A percentile compares a stretch with the other conserved stretches of the same genome.
phyloP scores from a whole-genome alignment of 768 basidiomycete species.

The Hericium coralloides region DNA sequence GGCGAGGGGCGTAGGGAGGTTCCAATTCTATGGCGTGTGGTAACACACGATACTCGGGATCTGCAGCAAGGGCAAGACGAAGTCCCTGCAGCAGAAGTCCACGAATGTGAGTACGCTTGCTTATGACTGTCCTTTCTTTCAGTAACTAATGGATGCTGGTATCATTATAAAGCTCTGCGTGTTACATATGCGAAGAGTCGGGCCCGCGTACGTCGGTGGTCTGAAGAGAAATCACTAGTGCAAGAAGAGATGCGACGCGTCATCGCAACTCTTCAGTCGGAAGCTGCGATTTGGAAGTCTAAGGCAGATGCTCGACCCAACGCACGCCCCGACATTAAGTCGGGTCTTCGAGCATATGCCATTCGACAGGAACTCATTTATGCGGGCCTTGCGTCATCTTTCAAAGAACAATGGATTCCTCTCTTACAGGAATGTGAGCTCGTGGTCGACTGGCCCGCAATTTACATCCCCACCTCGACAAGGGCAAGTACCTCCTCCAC shows the following conservation, averaged over 20 bases:
- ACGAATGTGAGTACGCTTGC: neutral
- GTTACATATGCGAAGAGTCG: conserved; percentile 20
- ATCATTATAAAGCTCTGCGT: conserved; percentile 7
- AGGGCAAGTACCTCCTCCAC: too few species aligned
- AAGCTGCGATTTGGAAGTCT: neutral
- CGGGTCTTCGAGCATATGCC: neutral
- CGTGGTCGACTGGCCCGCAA: too few species aligned
- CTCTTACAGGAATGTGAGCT: neutral
- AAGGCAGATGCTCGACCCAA: neutral
- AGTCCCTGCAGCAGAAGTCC: neutral
- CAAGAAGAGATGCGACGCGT: conserved; percentile 3
- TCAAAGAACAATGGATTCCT: neutral
- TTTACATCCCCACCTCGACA: too few species aligned
- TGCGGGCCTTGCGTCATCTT: neutral
- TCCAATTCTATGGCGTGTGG: conserved; percentile 2
- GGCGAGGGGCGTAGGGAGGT: neutral
- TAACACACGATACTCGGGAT: neutral
- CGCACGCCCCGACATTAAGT: neutral
- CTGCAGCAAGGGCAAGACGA: neutral
- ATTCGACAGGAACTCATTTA: neutral
- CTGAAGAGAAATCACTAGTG: conserved; percentile 18
- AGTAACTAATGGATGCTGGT: too few species aligned
- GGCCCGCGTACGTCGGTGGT: conserved; percentile 16
- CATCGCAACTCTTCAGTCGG: neutral
- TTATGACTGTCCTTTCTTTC: too few species aligned